A percentile compares a stretch with the other conserved stretches of the same genome.
Evolutionary conservation across 2,329 filamentous ascomycete genomes (phyloP).

Genomic region (Diaporthe citriasiana): DNA sequence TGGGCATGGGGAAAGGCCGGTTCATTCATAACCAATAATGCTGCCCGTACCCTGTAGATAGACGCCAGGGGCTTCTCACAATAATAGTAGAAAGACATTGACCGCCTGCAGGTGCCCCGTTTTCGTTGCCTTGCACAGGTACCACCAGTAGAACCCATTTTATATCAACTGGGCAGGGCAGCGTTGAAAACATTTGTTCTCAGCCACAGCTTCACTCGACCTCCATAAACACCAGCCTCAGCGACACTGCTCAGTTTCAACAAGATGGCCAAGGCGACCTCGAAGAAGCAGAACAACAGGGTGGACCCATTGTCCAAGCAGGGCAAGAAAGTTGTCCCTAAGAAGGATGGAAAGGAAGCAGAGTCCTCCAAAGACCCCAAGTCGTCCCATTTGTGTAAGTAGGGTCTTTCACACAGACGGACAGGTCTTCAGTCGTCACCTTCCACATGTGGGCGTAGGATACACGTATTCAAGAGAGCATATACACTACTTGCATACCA

Average conservation of each 20-base stretch:
- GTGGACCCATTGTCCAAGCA: conserved; percentile 39
- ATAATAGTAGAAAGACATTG: neutral
- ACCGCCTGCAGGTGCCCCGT: conserved; percentile 13
- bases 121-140: conserved; percentile 20
- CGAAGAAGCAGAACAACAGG: conserved; percentile 40
- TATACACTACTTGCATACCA: neutral
- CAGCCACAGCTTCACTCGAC: neutral
- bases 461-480: neutral
- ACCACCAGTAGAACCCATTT: neutral
- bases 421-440: too few relatives aligned
- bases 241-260: neutral
- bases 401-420: too few relatives aligned
- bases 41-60: conserved; percentile 17
- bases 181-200: neutral
- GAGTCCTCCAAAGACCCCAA: conserved; percentile 34
- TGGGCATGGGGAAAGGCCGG: neutral
- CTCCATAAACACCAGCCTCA: neutral
- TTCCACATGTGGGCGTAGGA: neutral
- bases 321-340: neutral
- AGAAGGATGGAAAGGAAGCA: conserved; percentile 8
- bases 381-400: conserved; percentile 37
- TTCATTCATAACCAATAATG: conserved; percentile 28
- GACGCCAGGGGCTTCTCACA: conserved; percentile 4
- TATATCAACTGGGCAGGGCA: conserved; percentile 2
- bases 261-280: conserved; percentile 35